phyloP scores from a whole-genome alignment of 2,329 filamentous ascomycete species.

The Xylariaceae sp. region DNA sequence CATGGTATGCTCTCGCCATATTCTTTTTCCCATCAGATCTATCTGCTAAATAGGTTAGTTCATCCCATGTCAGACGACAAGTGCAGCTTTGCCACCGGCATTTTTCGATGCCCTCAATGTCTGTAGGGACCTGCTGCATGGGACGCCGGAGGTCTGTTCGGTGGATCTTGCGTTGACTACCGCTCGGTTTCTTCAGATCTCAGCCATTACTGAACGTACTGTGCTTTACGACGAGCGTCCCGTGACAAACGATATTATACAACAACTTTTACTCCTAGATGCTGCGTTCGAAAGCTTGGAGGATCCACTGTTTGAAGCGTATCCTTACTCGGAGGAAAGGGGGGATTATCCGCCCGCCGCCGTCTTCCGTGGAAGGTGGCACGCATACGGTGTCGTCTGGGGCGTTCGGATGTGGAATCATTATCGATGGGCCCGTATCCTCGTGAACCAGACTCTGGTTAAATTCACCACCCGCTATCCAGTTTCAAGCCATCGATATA shows the following conservation, averaged over 20 bases:
- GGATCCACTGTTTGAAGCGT: slow-evolving; percentile 37
- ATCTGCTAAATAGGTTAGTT: slow-evolving; percentile 39
- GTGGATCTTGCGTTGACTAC: slow-evolving; percentile 47
- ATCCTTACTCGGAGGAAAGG: slow-evolving; percentile 42
- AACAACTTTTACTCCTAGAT: slow-evolving; percentile 46
- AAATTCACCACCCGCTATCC: slow-evolving; percentile 44
- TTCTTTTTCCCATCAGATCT: not conserved
- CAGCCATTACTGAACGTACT: slow-evolving; percentile 39
- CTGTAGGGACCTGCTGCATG: slow-evolving; percentile 39
- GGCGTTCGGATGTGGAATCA: slow-evolving; percentile 60
- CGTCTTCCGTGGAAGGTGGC: slow-evolving; percentile 56
- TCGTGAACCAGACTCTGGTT: slow-evolving; percentile 54
- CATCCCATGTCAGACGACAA: slow-evolving; percentile 47
- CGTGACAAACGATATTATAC: slow-evolving; percentile 40
- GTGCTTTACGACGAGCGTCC: slow-evolving; percentile 43
- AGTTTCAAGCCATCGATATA: slow-evolving; percentile 38
- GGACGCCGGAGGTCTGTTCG: slow-evolving; percentile 41
- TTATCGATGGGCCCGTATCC: slow-evolving; percentile 60
- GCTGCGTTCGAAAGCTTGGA: slow-evolving; percentile 45
- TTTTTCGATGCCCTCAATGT: slow-evolving; percentile 49
- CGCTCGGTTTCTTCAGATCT: slow-evolving; percentile 45
- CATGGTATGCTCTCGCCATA: slow-evolving; percentile 45
- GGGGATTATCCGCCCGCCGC: slow-evolving; percentile 42
- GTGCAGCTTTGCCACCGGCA: slow-evolving; percentile 43
- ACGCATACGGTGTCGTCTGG: slow-evolving; percentile 58